Evolutionary conservation across 2,329 filamentous ascomycete species (phyloP).

Genomic region (Fusarium transvaalense): DNA sequence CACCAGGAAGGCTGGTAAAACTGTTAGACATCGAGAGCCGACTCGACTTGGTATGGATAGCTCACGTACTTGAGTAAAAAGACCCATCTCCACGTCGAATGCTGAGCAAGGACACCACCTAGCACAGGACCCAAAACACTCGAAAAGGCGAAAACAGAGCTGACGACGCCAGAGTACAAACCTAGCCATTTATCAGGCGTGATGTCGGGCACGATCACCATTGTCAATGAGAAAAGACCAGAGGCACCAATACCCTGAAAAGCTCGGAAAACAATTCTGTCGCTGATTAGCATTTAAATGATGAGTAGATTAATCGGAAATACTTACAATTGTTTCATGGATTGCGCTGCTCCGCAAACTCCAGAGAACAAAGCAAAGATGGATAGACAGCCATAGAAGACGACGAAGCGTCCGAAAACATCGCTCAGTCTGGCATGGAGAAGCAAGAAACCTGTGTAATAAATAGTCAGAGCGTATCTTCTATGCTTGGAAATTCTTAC

Average conservation of each 20-base stretch:
- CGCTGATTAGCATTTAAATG: neutral
- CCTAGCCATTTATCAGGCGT: neutral
- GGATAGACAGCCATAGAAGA: neutral
- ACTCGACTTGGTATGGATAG: too few species aligned
- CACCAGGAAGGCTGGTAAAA: neutral
- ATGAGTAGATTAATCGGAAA: neutral
- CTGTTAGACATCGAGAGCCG: neutral
- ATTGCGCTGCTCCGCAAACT: neutral
- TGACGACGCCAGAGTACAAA: neutral
- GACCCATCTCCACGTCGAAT: constrained; percentile 20
- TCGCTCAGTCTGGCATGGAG: neutral
- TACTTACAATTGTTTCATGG: neutral
- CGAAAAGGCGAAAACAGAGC: constrained; percentile 13
- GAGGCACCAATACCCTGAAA: neutral
- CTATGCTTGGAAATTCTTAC: neutral
- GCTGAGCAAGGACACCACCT: constrained; percentile 12
- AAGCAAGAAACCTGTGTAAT: neutral
- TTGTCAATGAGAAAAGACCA: neutral
- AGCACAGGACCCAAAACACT: constrained; percentile 14
- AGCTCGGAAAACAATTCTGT: neutral
- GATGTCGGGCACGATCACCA: neutral
- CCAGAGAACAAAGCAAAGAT: neutral
- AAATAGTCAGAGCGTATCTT: neutral
- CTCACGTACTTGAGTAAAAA: constrained; percentile 18
- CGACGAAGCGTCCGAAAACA: neutral